Evolutionary conservation across 2,329 filamentous ascomycete genomes (phyloP), one percentile per base, ranked within the genome.

Genomic region (Penicillium sp.): DNA sequence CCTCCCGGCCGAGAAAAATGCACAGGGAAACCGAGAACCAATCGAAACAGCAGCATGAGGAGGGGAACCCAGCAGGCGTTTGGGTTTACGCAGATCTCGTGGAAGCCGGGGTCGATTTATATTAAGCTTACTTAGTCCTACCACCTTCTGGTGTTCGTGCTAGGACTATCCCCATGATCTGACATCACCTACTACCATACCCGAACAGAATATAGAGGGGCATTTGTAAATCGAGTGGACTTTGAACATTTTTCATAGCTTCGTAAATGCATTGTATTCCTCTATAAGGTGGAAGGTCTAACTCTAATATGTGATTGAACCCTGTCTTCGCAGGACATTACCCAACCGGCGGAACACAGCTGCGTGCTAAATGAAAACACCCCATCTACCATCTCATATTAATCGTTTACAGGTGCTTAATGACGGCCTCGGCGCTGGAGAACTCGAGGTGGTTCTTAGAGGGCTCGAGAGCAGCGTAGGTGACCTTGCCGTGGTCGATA

Each of bases 401-500:
- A 48, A 58, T 26, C 48, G 58, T 68, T 75, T 76, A 79, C 66
- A 79, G 70, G 56, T 74, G 71, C 60, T 75, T 71, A 62, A 79
- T 70, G 62, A 80, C 74, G 61, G 73, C 68, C 35, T 77, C 75
- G 46, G 74, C 78, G 53, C 74, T 70, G 41, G 77, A 79, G 55
- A 79, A 76, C 77, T 84, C 71, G 44, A 74, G 69, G 64, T 69
- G 61, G 68, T 77, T 73, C 71, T 73, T 75, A 51, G 67, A 84
- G 66, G 75, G 77, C 82, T 96, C 92, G 72, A 86, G 89, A 79
- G 90, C 91, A 64, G 91, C 90, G 78, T 96, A 96, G 73, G 82
- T 83, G 72, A 96, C 85, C 83, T 91, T 94, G 78, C 92, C 92
- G 77, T 96, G 84, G 81, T 93, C 92, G 69, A 96, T 80, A 71